Evolutionary conservation across 148 eudicot genomes (phyloP).

Genomic region (Arctostaphylos glauca): DNA sequence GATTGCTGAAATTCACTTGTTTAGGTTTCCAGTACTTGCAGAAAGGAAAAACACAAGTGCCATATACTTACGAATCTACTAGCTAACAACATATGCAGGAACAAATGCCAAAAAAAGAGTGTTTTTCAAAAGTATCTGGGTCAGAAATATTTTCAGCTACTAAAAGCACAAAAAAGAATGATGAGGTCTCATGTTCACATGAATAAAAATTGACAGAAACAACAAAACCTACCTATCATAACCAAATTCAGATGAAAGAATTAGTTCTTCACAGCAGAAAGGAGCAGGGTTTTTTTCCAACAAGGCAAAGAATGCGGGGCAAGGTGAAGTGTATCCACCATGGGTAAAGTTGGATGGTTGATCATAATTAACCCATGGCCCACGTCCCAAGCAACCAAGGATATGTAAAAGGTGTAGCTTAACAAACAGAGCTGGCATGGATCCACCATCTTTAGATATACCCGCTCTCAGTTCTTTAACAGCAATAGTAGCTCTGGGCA

Average conservation of each 20-base stretch:
- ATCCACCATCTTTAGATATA: conserved; percentile 75
- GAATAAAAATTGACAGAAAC: not conserved
- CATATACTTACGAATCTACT: not conserved
- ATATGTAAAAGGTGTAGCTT: conserved; percentile 74
- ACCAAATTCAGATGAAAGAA: conserved; percentile 75
- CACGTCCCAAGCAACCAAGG: conserved; percentile 67
- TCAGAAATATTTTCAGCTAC: not conserved
- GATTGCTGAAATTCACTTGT: not conserved
- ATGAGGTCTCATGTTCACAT: not conserved
- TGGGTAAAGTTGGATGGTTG: conserved; percentile 36
- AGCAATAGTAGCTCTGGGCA: conserved; percentile 74
- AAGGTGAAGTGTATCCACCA: conserved; percentile 38
- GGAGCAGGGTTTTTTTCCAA: conserved; percentile 52
- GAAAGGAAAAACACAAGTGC: not conserved
- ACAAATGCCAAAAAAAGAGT: not conserved
- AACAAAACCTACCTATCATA: conserved; percentile 58
- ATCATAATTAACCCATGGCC: conserved; percentile 42
- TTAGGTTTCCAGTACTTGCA: not conserved
- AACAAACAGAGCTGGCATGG: conserved; percentile 63
- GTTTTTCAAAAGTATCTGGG: not conserved
- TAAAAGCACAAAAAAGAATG: conserved; percentile 13
- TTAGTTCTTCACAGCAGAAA: conserved; percentile 76
- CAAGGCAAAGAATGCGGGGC: conserved; percentile 42
- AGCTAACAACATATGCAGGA: not conserved
- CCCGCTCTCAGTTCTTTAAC: conserved; percentile 78